Evolutionary conservation across 164 flowering plant species (phyloP), one percentile per base, ranked within the genome.

Genomic region (Hamamelis virginiana): DNA sequence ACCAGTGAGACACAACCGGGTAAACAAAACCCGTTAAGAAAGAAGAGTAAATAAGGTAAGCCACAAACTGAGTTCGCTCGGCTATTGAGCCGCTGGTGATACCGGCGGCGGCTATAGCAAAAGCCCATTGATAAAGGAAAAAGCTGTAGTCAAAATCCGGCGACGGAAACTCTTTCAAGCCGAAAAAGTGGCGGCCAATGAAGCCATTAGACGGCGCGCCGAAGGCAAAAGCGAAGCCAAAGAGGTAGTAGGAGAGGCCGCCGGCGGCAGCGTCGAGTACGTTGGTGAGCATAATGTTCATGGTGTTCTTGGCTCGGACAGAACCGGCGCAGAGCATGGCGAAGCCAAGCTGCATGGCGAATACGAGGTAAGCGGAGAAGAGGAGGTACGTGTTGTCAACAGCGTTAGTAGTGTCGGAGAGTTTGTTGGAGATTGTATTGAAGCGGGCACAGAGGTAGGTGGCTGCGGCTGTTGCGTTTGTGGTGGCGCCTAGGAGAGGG

Each of bases 321-420:
- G 88, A 85, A 72, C 88, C 88, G 3, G 88, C 88, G 50, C 86
- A 83, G 45, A 83, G 79, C 86, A 83, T 83, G 76, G 86, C 88
- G 52, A 79, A 79, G 26, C 82, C 82, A 13, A 79, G 79, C 66
- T 79, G 82, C 82, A 79, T 79, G 44, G 82, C 75, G 59, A 79
- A 79, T 14, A 79, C 82, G 5, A 79, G 62, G 68, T 79, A 79
- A 10, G 79, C 75, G 8, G 79, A 79, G 66, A 79, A 79, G 46
- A 79, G 67, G 16, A 79, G 75, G 71, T 79, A 79, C 0, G 82
- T 76, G 68, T 51, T 67, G 71, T 79, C 75, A 25, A 79, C 64
- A 15, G 82, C 82, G 25, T 64, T 64, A 33, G 66, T 50, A 33
- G 80, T 64, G 74, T 64, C 74, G 3, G 72, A 48, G 38, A 77